Evolutionary conservation across 306 rosid species (phyloP), one percentile per base, ranked within the genome.

Genomic region (Fragaria iinumae): DNA sequence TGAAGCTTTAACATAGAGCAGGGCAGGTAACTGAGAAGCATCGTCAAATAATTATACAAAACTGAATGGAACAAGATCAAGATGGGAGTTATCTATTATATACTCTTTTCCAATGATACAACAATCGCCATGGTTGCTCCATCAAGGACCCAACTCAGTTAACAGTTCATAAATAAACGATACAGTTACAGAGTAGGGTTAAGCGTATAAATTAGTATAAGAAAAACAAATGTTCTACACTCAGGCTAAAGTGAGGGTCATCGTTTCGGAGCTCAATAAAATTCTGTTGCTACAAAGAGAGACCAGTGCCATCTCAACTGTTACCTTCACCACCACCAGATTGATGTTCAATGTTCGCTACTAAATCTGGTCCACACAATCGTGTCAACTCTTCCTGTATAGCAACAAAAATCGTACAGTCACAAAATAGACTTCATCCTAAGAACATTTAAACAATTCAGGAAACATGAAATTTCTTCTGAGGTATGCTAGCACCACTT

Each of bases 341-440:
- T 43, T 70, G 76, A 43, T 79, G 88, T 80, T 83, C 91, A 20
- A 91, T 89, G 75, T 88, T 86, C 67, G 93, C 91, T 76, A 91
- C 83, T 66, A 87, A 87, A 36, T 96, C 97, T 2, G 97, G 90
- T 59, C 98, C 99, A 21, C 97, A 87, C 23, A 92, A 60, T 75
- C 85, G 88, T 38, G 91, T 92, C 80, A 96, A 81, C 71, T 96
- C 99, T 80, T 96, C 98, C 99, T 96, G 94, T 79, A 62, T 27
- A 56, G 25, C 63, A 77, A 68, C 17, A 50, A 45, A 78, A 65
- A 65, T 14, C 18, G 5, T 32, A n/a, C 20, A 43, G 45, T 69
- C 7, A 44, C 8, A 39, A 67, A 49, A 48, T 64, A 17, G 23
- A 55, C 73, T 36, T 62, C 77, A 53, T 34, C 56, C 60, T 43